Conservation (phyloP, 305 asterid species). For the Nicotiana rustica region DNA sequence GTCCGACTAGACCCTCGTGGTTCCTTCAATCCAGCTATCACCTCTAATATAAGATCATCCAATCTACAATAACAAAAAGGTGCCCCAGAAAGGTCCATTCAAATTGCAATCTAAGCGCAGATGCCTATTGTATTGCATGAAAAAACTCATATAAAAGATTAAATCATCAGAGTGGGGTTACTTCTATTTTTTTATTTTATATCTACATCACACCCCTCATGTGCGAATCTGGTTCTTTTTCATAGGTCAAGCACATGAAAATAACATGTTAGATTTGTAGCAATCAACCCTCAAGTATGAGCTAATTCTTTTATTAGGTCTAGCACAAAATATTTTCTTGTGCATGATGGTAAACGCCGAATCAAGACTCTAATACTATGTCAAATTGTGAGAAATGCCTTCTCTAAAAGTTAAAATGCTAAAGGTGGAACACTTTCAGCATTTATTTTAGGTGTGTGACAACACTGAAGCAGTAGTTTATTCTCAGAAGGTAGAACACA, state of each 20-base stretch:
- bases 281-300: neutral
- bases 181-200: neutral
- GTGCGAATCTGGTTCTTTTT: slow-evolving; percentile 6
- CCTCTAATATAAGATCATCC: slow-evolving; percentile 82
- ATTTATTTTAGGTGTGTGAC: neutral
- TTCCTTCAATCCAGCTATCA: slow-evolving; percentile 78
- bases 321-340: neutral
- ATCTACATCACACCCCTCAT: neutral
- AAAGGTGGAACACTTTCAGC: neutral
- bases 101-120: neutral
- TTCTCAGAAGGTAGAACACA: neutral
- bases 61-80: slow-evolving; percentile 52
- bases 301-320: neutral
- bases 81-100: neutral
- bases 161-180: neutral
- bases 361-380: neutral
- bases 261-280: neutral
- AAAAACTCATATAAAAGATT: neutral
- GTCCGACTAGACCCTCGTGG: slow-evolving; percentile 83
- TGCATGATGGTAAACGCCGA: neutral
- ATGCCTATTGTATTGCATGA: too few species aligned
- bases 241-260: slow-evolving; percentile 16
- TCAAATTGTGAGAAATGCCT: neutral
- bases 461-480: neutral
- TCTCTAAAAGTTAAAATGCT: neutral